These are phyloP conservation scores for Allomyces macrogynus DNA, from an alignment of 192 early-diverging fungal species.

Conservation along the genomic window DNA sequence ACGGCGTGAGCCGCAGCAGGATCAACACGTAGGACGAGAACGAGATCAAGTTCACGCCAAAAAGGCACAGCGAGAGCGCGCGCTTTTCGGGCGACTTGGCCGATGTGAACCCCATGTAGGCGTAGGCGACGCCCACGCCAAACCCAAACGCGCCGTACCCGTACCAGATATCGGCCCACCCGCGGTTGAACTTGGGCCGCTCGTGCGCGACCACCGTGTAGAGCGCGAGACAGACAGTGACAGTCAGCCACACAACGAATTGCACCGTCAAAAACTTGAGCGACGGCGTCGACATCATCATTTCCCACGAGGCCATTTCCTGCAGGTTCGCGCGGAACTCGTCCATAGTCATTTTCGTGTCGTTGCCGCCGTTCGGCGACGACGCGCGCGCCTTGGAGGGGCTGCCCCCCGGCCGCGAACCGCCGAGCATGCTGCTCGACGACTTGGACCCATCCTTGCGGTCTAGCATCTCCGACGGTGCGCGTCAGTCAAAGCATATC, in stretches of 20 bases:
- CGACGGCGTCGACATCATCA: constrained; percentile 1
- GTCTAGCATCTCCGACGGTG: too few relatives aligned
- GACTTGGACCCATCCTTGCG: too few relatives aligned
- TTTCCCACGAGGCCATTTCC: neutral
- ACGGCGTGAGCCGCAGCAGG: constrained; percentile 6
- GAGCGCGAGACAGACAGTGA: constrained; percentile 1
- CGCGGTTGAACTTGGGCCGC: constrained; percentile 10
- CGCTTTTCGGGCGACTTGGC: constrained; percentile 7
- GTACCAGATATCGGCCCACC: constrained; percentile 11
- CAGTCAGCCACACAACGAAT: constrained; percentile 8
- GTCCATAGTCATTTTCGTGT: too few relatives aligned
- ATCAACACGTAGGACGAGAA: constrained; percentile 6
- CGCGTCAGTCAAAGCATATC: too few relatives aligned
- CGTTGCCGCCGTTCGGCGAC: too few relatives aligned
- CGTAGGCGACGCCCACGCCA: constrained; percentile 7
- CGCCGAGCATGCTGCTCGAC: too few relatives aligned
- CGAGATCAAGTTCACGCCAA: constrained; percentile 5
- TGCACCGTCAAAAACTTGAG: constrained; percentile 10
- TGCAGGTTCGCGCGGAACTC: too few relatives aligned
- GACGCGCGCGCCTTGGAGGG: too few relatives aligned
- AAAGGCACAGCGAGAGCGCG: constrained; percentile 5
- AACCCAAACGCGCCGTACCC: constrained; percentile 7
- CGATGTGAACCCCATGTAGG: constrained; percentile 7
- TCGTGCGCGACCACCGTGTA: constrained; percentile 6
- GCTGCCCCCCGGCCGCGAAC: too few relatives aligned